phyloP scores from a whole-genome alignment of 2,329 filamentous ascomycete species.

The Simplicillium aogashimaense region DNA sequence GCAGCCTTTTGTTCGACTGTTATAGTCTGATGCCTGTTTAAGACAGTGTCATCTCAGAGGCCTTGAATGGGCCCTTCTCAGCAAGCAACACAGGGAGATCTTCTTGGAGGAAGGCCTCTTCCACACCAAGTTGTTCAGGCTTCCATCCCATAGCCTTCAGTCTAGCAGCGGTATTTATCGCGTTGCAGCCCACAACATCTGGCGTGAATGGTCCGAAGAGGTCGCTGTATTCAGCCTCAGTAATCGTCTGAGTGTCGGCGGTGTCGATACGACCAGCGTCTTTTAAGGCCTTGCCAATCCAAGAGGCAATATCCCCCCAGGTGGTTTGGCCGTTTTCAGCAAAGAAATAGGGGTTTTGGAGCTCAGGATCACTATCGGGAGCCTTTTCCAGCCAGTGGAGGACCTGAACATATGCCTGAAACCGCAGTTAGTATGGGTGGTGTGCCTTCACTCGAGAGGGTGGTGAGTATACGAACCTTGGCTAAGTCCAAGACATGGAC shows the following conservation, averaged over 20 bases:
- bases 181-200: neutral
- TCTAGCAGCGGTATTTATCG: neutral
- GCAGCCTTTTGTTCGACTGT: no score
- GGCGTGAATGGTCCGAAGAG: neutral
- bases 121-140: neutral
- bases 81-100: neutral
- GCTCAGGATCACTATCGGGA: neutral
- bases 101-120: neutral
- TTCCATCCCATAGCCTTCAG: neutral
- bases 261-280: neutral
- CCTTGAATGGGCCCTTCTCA: neutral
- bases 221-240: neutral
- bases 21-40: neutral
- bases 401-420: neutral
- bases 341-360: constrained; percentile 1
- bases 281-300: neutral
- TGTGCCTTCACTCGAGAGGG: neutral
- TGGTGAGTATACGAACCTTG: neutral
- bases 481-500: neutral
- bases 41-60: neutral
- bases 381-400: constrained; percentile 1
- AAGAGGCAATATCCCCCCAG: neutral
- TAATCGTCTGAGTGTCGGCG: neutral
- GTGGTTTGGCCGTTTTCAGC: neutral
- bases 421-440: neutral